A percentile compares a stretch with the other conserved stretches of the same genome.
phyloP scores from a whole-genome alignment of 2,329 filamentous ascomycete species.

The Drechslerella dactyloides region DNA sequence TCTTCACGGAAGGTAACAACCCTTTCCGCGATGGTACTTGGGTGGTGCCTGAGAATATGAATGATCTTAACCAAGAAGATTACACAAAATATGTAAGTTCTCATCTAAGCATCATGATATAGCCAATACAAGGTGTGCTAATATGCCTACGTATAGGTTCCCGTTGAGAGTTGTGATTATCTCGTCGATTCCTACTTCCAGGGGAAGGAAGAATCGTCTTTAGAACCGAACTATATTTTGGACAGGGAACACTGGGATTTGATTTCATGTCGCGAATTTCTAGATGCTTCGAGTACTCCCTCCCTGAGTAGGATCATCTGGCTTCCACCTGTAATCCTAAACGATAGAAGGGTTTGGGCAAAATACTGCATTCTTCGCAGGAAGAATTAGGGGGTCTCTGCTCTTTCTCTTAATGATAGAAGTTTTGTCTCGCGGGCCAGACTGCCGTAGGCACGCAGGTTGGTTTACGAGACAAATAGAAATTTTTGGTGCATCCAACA shows the following conservation, averaged over 20 bases:
- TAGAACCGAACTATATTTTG: conserved; percentile 80
- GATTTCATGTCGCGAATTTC: conserved; percentile 76
- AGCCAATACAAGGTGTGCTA: conserved; percentile 38
- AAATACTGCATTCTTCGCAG: conserved; percentile 80
- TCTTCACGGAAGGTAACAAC: conserved; percentile 76
- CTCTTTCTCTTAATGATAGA: not conserved
- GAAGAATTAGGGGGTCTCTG: conserved; percentile 59
- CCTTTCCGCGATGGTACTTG: conserved; percentile 69
- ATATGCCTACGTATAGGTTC: conserved; percentile 61
- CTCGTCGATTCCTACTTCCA: conserved; percentile 86
- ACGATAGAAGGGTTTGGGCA: conserved; percentile 78
- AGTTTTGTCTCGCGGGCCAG: no score
- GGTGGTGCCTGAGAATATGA: conserved; percentile 81
- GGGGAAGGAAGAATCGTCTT: conserved; percentile 64
- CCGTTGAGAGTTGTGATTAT: conserved; percentile 77
- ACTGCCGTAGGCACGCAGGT: no score
- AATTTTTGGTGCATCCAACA: no score
- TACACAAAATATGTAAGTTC: conserved; percentile 76
- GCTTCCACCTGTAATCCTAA: conserved; percentile 73
- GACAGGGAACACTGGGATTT: conserved; percentile 78
- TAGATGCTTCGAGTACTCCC: conserved; percentile 78
- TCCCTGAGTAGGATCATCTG: conserved; percentile 78
- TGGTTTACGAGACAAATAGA: no score
- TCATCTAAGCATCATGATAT: not conserved
- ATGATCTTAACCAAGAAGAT: conserved; percentile 89